phyloP scores from a whole-genome alignment of 23 red algal genomes.

The Gracilaria gracilis region DNA sequence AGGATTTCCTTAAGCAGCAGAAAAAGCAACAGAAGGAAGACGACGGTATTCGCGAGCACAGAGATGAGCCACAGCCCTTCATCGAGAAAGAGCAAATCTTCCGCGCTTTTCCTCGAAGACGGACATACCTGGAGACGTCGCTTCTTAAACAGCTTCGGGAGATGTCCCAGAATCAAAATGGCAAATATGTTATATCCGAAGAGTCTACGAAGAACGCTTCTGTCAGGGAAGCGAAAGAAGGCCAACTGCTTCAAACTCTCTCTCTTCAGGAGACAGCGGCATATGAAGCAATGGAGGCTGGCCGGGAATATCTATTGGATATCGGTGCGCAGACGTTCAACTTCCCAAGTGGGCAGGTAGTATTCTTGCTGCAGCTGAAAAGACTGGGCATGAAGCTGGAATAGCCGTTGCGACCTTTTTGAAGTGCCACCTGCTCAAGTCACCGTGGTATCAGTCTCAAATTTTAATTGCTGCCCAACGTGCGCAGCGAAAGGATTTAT shows the following conservation, averaged over 20 bases:
- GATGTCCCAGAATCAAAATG: conserved; percentile 74
- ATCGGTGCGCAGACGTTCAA: conserved; percentile 87
- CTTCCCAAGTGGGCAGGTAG: conserved; percentile 84
- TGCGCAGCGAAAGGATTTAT: conserved; percentile 70
- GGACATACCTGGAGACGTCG: conserved; percentile 71
- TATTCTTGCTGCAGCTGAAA: conserved; percentile 73
- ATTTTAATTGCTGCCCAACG: conserved; percentile 64
- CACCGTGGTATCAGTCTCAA: conserved; percentile 81
- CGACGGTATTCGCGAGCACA: neutral
- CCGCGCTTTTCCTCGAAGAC: conserved; percentile 50
- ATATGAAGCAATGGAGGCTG: conserved; percentile 97
- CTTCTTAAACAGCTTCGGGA: conserved; percentile 79
- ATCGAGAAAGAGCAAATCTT: conserved; percentile 67
- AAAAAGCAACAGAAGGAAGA: conserved; percentile 47
- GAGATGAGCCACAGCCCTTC: conserved; percentile 39
- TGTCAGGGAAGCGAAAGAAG: conserved; percentile 58
- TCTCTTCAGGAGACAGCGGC: conserved; percentile 88
- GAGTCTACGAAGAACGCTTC: conserved; percentile 71
- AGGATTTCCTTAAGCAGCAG: conserved; percentile 61
- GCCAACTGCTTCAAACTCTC: conserved; percentile 75
- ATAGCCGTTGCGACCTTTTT: conserved; percentile 79
- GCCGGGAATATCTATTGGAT: conserved; percentile 80
- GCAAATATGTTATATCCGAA: conserved; percentile 63
- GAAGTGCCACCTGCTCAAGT: conserved; percentile 68
- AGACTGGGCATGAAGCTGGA: conserved; percentile 76